Evolutionary conservation across 768 basidiomycete genomes (phyloP).

Genomic region (Russula griseocarnosa): DNA sequence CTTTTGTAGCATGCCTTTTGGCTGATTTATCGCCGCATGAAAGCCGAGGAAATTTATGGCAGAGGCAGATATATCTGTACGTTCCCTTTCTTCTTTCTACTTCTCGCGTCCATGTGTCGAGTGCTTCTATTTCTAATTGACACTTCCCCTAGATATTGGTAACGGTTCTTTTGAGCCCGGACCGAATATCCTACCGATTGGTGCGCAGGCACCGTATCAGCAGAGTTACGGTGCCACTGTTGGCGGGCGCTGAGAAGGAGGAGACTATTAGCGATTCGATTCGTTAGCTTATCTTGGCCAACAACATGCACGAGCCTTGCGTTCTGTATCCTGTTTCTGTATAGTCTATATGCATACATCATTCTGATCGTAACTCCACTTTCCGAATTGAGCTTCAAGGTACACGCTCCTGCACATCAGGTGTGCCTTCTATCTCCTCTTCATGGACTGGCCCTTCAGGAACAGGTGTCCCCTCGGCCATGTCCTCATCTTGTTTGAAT

Average conservation of each 20-base stretch:
- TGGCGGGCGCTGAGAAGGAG: conserved; percentile 4
- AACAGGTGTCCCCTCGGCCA: not conserved
- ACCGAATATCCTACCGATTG: not conserved
- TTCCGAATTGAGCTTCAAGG: no score
- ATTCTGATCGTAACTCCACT: not conserved
- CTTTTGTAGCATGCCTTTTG: conserved; percentile 73
- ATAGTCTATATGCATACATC: not conserved
- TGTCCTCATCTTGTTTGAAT: not conserved
- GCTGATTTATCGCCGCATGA: conserved; percentile 88
- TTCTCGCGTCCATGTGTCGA: not conserved
- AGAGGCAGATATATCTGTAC: conserved; percentile 69
- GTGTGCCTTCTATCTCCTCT: not conserved
- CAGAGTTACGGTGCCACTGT: conserved; percentile 15
- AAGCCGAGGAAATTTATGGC: conserved; percentile 81
- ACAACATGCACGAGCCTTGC: not conserved
- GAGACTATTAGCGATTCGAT: not conserved
- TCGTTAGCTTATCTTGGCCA: not conserved
- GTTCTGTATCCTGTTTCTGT: not conserved
- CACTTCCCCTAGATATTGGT: conserved; percentile 31
- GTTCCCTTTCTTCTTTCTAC: conserved; percentile 33
- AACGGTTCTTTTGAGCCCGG: conserved; percentile 31
- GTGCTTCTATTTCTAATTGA: not conserved
- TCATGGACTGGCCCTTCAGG: conserved; percentile 4
- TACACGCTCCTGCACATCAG: not conserved
- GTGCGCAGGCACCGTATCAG: conserved; percentile 9